Conservation (phyloP, 2,329 filamentous ascomycete genomes). For the Alternaria sp. region DNA sequence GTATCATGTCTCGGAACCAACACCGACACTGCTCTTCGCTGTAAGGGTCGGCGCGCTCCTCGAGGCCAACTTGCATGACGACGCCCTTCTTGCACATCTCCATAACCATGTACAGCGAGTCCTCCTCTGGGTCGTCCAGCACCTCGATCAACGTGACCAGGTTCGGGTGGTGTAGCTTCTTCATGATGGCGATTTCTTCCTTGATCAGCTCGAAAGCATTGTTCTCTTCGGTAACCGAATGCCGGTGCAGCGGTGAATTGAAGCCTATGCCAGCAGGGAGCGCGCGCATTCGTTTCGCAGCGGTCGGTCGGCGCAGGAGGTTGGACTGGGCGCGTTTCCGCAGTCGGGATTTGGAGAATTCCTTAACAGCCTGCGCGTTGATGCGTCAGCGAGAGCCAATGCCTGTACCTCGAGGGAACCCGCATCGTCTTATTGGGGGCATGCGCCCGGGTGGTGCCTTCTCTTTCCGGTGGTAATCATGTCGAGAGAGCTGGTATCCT, state of each 20-base stretch:
- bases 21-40: constrained; percentile 79
- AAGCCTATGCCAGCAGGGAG: constrained; percentile 61
- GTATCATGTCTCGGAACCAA: constrained; percentile 93
- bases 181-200: constrained; percentile 98
- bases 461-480: constrained; percentile 1
- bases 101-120: constrained; percentile 97
- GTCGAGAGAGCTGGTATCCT: constrained; percentile 49
- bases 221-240: constrained; percentile 64
- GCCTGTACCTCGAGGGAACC: constrained; percentile 23
- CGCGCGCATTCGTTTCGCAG: constrained; percentile 60
- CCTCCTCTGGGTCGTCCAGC: constrained; percentile 91
- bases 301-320: constrained; percentile 72
- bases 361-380: constrained; percentile 80
- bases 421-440: constrained; percentile 26
- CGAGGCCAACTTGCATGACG: constrained; percentile 93
- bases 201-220: constrained; percentile 86
- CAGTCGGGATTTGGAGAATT: constrained; percentile 92
- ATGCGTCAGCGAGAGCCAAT: constrained; percentile 38
- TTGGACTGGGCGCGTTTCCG: constrained; percentile 90
- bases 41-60: constrained; percentile 82
- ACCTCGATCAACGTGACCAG: constrained; percentile 94
- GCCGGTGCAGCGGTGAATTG: constrained; percentile 69
- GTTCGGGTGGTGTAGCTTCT: constrained; percentile 94
- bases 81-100: constrained; percentile 99
- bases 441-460: not conserved